Percentiles rank a stretch among this genome's conserved stretches.
These are phyloP conservation scores for Oryza glaberrima DNA, from an alignment of 176 grass and related monocot species.

Conservation along the genomic window DNA sequence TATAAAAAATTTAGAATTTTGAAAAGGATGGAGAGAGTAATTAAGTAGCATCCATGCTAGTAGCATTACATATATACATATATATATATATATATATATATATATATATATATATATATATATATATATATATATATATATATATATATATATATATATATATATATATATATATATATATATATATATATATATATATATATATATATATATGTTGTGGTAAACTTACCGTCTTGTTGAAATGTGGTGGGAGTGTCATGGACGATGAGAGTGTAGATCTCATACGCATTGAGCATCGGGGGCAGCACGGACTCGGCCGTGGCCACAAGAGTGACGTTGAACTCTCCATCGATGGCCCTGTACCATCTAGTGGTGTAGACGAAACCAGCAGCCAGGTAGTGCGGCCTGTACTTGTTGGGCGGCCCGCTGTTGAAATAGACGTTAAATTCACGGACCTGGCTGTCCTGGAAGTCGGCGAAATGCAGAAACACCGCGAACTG, in stretches of 20 bases:
- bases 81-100: too few species aligned
- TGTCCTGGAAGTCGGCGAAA: too few species aligned
- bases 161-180: too few species aligned
- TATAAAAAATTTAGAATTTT: too few species aligned
- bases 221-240: constrained; percentile 10
- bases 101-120: too few species aligned
- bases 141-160: too few species aligned
- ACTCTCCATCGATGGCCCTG: background rate
- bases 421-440: fast-evolving
- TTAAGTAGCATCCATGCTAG: too few species aligned
- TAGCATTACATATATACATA: fast-evolving
- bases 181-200: too few species aligned
- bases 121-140: too few species aligned
- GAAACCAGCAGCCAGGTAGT: background rate
- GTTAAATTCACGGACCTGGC: background rate
- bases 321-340: background rate
- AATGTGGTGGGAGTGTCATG: background rate
- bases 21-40: too few species aligned
- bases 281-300: background rate
- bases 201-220: too few species aligned
- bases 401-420: background rate
- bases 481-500: too few species aligned
- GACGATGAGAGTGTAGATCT: background rate
- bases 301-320: background rate
- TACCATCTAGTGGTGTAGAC: fast-evolving